Base-by-base conservation (phyloP, 192 early-diverging fungal genomes). In the Paraglomus brasilianum region DNA sequence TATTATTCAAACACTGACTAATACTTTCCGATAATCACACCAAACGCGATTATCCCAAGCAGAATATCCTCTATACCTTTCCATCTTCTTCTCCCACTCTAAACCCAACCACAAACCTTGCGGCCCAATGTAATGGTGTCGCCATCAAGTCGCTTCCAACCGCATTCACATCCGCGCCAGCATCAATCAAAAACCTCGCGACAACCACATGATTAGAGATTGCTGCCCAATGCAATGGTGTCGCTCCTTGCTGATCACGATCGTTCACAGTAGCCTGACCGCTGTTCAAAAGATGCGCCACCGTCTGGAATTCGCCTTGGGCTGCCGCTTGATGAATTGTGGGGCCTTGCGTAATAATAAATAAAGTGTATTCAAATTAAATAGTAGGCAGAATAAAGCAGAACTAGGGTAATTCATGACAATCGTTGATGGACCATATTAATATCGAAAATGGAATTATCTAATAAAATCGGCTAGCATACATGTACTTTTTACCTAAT, bases 91-190 rank as follows among this genome's bases (percentile, higher is more conserved):
- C 19, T 3, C 49, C 19, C 1, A 17, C 15, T 19, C 49, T 3
- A 8, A 53, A 44, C 39, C 47, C 15, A 17, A 40, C 24, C 17
- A 68, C 19, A 42, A 11, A 88, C 85, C 91, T 83, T 51, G 89
- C 74, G 21, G 95, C 95, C 96, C 96, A 98, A 65, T 97, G 95
- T 61, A 98, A 75, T 5, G 95, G 93, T 10, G 94, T 90, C 4
- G 94, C 93, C n/a, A 80, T 74, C 24, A 92, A 78, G 14, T 93
- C 90, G 44, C 88, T 88, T 53, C 91, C 92, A 55, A 82, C 59
- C 2, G 82, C 82, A 76, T 98, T 87, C 21, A 95, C 76, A 39
- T 85, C 81, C 0, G 92, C 92, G 40, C 89, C 88, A 47, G 82
- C 75, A 72, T 94, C 93, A 44, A 96, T 79, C 46, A 98, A 77